These are phyloP conservation scores for Nicotiana undulata DNA, from an alignment of 257 asterid genomes.

Conservation along the genomic window DNA sequence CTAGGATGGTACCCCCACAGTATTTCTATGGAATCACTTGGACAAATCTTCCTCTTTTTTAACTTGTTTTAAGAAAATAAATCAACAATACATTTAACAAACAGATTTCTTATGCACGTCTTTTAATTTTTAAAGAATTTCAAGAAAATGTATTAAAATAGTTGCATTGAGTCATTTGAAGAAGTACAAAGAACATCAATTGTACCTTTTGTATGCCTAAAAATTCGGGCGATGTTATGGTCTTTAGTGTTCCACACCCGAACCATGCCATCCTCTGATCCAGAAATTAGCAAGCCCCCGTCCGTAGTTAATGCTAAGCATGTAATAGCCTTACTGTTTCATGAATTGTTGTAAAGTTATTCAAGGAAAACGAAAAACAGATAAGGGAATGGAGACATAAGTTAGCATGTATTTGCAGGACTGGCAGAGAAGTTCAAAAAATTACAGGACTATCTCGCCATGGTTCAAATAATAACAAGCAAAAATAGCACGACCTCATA, in stretches of 20 bases:
- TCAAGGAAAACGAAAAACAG: constrained; percentile 4
- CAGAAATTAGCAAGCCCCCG: constrained; percentile 65
- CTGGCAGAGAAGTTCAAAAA: not conserved
- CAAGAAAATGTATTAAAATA: not conserved
- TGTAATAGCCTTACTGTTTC: constrained; percentile 77
- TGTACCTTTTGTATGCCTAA: constrained; percentile 75
- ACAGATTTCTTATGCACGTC: not conserved
- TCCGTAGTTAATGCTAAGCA: constrained; percentile 74
- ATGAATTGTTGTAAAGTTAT: constrained; percentile 18
- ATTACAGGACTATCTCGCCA: not conserved
- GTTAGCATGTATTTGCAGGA: not conserved
- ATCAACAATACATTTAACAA: not conserved
- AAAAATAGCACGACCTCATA: not conserved
- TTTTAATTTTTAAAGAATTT: not conserved
- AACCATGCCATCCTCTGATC: constrained; percentile 88
- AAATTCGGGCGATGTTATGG: constrained; percentile 49
- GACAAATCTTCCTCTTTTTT: too few relatives aligned
- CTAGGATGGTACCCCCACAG: not conserved
- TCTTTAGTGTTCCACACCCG: constrained; percentile 83
- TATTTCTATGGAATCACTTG: not conserved
- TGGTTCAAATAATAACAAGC: not conserved
- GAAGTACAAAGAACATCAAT: not conserved
- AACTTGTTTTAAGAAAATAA: too few relatives aligned
- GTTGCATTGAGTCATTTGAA: not conserved
- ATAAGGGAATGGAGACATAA: not conserved